Evolutionary conservation across 805 yeast genomes (phyloP).

Genomic region (Metschnikowia gruessii): DNA sequence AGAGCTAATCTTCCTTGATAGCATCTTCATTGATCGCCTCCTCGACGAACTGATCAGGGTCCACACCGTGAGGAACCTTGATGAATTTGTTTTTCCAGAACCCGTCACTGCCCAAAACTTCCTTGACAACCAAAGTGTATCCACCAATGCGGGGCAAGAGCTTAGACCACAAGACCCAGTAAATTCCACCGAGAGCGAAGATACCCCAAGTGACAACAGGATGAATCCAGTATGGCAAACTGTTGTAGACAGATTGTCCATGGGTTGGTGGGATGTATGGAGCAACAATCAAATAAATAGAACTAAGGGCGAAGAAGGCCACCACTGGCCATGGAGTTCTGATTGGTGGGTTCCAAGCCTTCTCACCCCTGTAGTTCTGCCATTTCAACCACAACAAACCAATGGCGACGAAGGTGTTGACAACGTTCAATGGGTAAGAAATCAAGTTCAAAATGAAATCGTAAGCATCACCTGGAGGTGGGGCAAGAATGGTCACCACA

Average conservation of each 20-base stretch:
- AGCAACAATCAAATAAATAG: conserved; percentile 66
- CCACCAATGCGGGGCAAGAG: conserved; percentile 54
- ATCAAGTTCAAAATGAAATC: conserved; percentile 76
- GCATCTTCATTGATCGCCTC: conserved; percentile 20
- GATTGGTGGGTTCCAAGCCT: conserved; percentile 70
- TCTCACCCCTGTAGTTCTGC: conserved; percentile 46
- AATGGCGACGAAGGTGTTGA: conserved; percentile 60
- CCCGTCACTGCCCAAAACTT: conserved; percentile 62
- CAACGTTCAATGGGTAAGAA: conserved; percentile 77
- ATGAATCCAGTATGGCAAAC: conserved; percentile 73
- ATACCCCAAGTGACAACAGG: conserved; percentile 82
- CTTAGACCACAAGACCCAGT: conserved; percentile 64
- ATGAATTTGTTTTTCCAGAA: conserved; percentile 65
- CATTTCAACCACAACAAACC: conserved; percentile 61
- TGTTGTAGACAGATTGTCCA: conserved; percentile 66
- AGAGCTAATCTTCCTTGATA: conserved; percentile 5
- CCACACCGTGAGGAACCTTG: conserved; percentile 29
- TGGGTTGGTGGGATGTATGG: conserved; percentile 74
- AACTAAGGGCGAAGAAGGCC: conserved; percentile 60
- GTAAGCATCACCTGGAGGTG: conserved; percentile 85
- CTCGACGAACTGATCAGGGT: conserved; percentile 16
- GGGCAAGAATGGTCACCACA: conserved; percentile 66
- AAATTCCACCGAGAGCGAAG: conserved; percentile 59
- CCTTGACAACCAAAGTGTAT: conserved; percentile 50
- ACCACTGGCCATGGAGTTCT: conserved; percentile 63